phyloP scores from a whole-genome alignment of 2,329 filamentous ascomycete species.

The Fusarium udum region DNA sequence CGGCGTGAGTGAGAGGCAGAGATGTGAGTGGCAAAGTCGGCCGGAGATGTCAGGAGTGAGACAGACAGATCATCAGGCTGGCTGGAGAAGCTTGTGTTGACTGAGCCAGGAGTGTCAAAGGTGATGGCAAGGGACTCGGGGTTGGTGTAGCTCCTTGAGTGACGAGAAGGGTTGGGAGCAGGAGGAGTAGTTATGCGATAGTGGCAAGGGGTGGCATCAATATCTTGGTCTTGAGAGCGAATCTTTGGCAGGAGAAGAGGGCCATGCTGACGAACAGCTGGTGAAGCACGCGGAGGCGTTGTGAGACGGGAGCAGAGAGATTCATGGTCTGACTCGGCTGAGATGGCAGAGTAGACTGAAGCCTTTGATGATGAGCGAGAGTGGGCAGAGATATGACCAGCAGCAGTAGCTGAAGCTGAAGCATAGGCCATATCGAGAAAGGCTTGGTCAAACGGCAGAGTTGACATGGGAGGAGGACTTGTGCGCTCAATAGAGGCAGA shows the following conservation, averaged over 20 bases:
- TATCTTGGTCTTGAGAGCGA: conserved; percentile 81
- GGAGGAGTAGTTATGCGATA: conserved; percentile 49
- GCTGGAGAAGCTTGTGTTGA: conserved; percentile 53
- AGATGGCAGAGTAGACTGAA: conserved; percentile 70
- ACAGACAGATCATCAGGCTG: conserved; percentile 45
- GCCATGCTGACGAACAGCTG: conserved; percentile 80
- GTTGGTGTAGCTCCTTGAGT: conserved; percentile 69
- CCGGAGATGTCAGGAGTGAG: conserved; percentile 74
- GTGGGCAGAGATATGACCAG: conserved; percentile 56
- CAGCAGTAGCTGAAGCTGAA: conserved; percentile 35
- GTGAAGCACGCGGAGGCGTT: conserved; percentile 71
- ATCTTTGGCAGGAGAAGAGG: conserved; percentile 87
- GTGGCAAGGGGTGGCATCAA: conserved; percentile 64
- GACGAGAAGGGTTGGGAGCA: conserved; percentile 50
- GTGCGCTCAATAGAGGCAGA: conserved; percentile 47
- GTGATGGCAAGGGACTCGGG: conserved; percentile 62
- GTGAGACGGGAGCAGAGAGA: conserved; percentile 74
- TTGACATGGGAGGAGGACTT: conserved; percentile 49
- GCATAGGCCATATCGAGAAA: conserved; percentile 64
- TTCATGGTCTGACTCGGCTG: conserved; percentile 66
- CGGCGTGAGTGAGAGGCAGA: conserved; percentile 56
- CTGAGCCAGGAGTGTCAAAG: conserved; percentile 43
- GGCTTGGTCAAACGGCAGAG: conserved; percentile 63
- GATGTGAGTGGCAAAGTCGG: conserved; percentile 60
- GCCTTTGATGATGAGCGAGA: conserved; percentile 71